Base-by-base conservation (phyloP, 148 eudicot genomes). In the Nepenthes gracilis region DNA sequence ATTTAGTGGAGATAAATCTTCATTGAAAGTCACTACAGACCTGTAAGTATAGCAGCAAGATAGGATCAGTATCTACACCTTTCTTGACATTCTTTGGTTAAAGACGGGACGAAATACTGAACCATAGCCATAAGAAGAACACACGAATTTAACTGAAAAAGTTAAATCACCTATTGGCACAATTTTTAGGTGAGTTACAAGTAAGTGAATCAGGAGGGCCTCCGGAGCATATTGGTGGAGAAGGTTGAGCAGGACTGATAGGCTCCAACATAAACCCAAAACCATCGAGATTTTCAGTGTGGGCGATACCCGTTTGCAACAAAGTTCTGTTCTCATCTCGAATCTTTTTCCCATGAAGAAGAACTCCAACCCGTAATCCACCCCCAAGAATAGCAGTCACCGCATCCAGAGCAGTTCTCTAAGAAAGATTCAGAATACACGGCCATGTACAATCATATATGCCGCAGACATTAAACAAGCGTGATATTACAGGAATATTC, bases 341-440 rank as follows among this genome's bases (percentile, higher is more conserved):
- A 53, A 86, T 75, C 76, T 83, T 90, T 82, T 86, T 85, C 59
- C 99, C 99, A 48, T 86, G 83, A 68, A 89, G 79, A 75, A 86
- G 81, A 36, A 94, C 86, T 48, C 99, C 99, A 33, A 94, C 96
- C 40, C 75, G 81, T 69, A 94, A 74, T 70, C 89, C 97, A 55
- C 78, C 82, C 35, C 80, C 80, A 55, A 94, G 86, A 54, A 86
- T 80, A 55, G 87, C 69, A 34, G 83, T 86, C 58, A 89, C 85
- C 33, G 97, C 91, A 67, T 94, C 97, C 87, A 86, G 69, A 54
- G 89, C 87, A 33, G 86, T 83, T 69, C 81, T 89, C 97, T 89
- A 79, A 52, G 60, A 53, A 56, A 65, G 13, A 72, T 52, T 36
- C 56, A 59, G 37, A 43, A 7, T 47, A 33, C 52, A 61, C 1